These are phyloP conservation scores for Phialocephala sp. DNA, from an alignment of 2,329 filamentous ascomycete genomes.

Conservation along the genomic window DNA sequence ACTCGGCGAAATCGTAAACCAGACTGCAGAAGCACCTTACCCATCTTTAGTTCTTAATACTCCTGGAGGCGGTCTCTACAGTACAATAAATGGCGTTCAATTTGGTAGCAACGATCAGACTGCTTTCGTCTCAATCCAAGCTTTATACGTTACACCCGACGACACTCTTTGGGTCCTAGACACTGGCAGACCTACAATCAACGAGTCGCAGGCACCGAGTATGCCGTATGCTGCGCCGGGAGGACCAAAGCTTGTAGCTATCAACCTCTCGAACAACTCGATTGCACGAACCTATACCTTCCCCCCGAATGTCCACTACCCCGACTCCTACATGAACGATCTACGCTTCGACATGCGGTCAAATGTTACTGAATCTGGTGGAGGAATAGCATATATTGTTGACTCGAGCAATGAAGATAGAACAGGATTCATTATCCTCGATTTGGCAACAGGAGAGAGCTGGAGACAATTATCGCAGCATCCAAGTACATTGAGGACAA, in stretches of 20 bases:
- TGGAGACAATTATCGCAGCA: constrained; percentile 48
- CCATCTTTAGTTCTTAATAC: constrained; percentile 50
- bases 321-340: constrained; percentile 54
- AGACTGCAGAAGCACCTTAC: constrained; percentile 53
- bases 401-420: constrained; percentile 53
- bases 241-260: constrained; percentile 51
- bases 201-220: constrained; percentile 44
- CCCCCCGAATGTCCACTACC: constrained; percentile 49
- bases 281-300: constrained; percentile 48
- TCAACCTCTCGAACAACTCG: constrained; percentile 48
- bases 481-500: constrained; percentile 38
- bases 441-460: constrained; percentile 48
- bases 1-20: constrained; percentile 52
- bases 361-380: constrained; percentile 46
- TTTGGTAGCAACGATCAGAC: constrained; percentile 52
- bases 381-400: constrained; percentile 52
- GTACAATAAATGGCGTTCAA: constrained; percentile 46
- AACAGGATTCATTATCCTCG: constrained; percentile 53
- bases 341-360: constrained; percentile 52
- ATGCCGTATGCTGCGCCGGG: constrained; percentile 53
- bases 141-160: constrained; percentile 50
- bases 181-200: constrained; percentile 51
- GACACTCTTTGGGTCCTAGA: constrained; percentile 54
- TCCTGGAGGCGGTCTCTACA: constrained; percentile 25
- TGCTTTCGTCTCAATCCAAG: constrained; percentile 51